Conservation (phyloP, 148 eudicot genomes). For the Limonium bicolor region DNA sequence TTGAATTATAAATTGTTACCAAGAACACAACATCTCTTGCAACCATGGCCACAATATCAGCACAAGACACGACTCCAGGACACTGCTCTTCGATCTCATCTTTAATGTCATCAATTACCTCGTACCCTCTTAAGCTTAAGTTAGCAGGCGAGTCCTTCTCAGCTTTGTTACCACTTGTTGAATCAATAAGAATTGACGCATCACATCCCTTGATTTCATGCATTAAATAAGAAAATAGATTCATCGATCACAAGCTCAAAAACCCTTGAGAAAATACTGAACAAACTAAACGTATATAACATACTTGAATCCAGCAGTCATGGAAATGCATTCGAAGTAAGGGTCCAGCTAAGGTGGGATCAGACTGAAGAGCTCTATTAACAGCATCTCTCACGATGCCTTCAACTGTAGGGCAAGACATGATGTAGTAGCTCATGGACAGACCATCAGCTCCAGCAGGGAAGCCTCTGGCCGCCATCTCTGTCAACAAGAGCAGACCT, state of each 20-base stretch:
- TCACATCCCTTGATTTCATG: conserved; percentile 55
- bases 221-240: too few species aligned
- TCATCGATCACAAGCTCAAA: too few species aligned
- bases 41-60: conserved; percentile 81
- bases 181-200: conserved; percentile 66
- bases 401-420: conserved; percentile 49
- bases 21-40: conserved; percentile 80
- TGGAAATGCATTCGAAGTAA: conserved; percentile 66
- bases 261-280: too few species aligned
- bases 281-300: not conserved
- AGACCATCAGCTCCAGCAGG: conserved; percentile 15
- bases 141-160: conserved; percentile 93
- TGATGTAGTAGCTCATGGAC: conserved; percentile 42
- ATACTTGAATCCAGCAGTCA: conserved; percentile 62
- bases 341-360: conserved; percentile 55
- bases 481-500: conserved; percentile 11
- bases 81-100: conserved; percentile 47
- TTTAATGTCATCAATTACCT: conserved; percentile 52
- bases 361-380: conserved; percentile 28
- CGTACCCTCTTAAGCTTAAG: conserved; percentile 69
- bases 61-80: conserved; percentile 83
- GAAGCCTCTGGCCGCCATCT: conserved; percentile 10
- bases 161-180: conserved; percentile 65
- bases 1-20: conserved; percentile 28
- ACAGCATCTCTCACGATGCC: conserved; percentile 30